These are phyloP conservation scores for Allantophomopsis lycopodina DNA, from an alignment of 2,329 filamentous ascomycete genomes.

Conservation along the genomic window DNA sequence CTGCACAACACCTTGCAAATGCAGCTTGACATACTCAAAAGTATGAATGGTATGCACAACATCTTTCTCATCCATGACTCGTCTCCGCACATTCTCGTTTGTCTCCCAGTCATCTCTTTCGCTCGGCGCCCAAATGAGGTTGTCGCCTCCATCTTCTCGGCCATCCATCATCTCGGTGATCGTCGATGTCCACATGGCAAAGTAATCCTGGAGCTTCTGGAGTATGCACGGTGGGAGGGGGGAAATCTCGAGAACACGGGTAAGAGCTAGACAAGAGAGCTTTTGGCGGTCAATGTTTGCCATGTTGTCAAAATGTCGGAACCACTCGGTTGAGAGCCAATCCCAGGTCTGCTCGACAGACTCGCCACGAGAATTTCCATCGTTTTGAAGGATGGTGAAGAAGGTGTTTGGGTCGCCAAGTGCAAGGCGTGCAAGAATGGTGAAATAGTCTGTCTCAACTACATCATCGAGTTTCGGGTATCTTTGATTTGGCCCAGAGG, in stretches of 20 bases:
- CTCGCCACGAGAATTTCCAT: conserved; percentile 27
- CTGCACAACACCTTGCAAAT: conserved; percentile 43
- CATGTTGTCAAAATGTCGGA: conserved; percentile 54
- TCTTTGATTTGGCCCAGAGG: conserved; percentile 65
- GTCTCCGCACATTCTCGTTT: conserved; percentile 36
- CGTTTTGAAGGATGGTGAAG: conserved; percentile 41
- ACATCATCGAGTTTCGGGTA: conserved; percentile 57
- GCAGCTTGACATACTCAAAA: conserved; percentile 47
- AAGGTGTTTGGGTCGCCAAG: conserved; percentile 57
- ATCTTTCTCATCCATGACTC: conserved; percentile 41
- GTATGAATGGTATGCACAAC: conserved; percentile 54
- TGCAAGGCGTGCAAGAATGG: conserved; percentile 66
- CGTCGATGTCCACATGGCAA: conserved; percentile 63
- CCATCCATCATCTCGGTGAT: conserved; percentile 52
- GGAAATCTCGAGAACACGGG: conserved; percentile 49
- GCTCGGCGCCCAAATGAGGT: conserved; percentile 30
- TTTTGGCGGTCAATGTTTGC: conserved; percentile 54
- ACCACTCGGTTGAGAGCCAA: conserved; percentile 52
- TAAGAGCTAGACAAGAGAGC: conserved; percentile 59
- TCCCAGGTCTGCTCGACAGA: conserved; percentile 36
- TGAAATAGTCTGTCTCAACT: conserved; percentile 75
- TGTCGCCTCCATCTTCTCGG: conserved; percentile 34
- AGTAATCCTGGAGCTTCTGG: conserved; percentile 53
- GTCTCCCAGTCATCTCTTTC: conserved; percentile 39
- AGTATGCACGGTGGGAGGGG: conserved; percentile 39